Evolutionary conservation across 768 basidiomycete species (phyloP).

Genomic region (Favolaschia claudopus): DNA sequence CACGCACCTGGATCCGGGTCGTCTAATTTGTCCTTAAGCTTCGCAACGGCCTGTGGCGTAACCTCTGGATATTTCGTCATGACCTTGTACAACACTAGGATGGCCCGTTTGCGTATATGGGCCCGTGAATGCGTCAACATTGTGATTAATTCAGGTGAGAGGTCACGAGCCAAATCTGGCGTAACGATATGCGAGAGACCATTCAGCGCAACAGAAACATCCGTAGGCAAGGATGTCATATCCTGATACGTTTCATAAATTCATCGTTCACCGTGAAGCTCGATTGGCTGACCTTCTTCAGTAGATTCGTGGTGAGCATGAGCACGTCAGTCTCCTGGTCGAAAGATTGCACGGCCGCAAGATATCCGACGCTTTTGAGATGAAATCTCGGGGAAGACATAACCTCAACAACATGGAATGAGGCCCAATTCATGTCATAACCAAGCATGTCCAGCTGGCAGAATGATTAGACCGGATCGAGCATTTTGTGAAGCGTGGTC

Average conservation of each 20-base stretch:
- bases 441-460: constrained; percentile 96
- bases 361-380: constrained; percentile 94
- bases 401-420: constrained; percentile 96
- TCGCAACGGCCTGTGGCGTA: constrained; percentile 64
- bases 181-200: constrained; percentile 88
- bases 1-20: constrained; percentile 74
- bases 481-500: constrained; percentile 38
- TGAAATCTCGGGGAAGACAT: constrained; percentile 95
- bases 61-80: constrained; percentile 86
- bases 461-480: constrained; percentile 16
- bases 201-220: constrained; percentile 78
- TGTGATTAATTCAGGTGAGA: constrained; percentile 82
- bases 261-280: background rate
- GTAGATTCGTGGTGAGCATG: constrained; percentile 93
- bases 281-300: constrained; percentile 79
- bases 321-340: constrained; percentile 94
- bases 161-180: constrained; percentile 88
- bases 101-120: constrained; percentile 88
- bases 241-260: constrained; percentile 60
- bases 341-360: constrained; percentile 92
- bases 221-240: constrained; percentile 76
- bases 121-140: constrained; percentile 92
- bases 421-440: constrained; percentile 94
- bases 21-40: constrained; percentile 82
- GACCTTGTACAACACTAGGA: constrained; percentile 83